Evolutionary conservation across 2,329 filamentous ascomycete genomes (phyloP).

Genomic region (Corinectria fuckeliana): DNA sequence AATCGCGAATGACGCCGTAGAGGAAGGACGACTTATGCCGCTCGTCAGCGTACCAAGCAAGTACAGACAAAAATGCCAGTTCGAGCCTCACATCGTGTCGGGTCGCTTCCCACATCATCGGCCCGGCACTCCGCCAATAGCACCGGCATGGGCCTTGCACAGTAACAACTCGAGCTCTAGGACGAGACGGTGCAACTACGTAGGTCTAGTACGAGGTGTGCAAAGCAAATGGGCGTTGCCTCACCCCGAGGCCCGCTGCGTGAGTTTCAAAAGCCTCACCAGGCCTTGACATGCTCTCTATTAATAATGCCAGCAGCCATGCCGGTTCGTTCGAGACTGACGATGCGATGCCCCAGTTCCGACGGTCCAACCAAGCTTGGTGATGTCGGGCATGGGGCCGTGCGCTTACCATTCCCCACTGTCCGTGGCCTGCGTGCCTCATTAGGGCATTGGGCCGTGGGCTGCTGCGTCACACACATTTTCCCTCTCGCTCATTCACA

Average conservation of each 20-base stretch:
- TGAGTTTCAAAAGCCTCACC: conserved; percentile 29
- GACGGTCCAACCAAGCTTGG: conserved; percentile 2
- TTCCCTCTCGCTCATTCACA: conserved; percentile 18
- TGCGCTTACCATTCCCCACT: conserved; percentile 32
- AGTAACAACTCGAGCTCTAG: background rate
- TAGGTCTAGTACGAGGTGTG: background rate
- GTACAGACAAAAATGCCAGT: conserved; percentile 10
- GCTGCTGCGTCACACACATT: conserved; percentile 33
- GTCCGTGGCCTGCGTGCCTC: conserved; percentile 28
- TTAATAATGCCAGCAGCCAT: conserved; percentile 33
- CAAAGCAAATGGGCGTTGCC: background rate
- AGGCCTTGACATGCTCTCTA: conserved; percentile 24
- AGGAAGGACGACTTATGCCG: conserved; percentile 13
- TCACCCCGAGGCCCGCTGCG: conserved; percentile 10
- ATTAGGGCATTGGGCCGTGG: conserved; percentile 37
- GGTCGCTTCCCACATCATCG: background rate
- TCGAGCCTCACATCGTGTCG: conserved; percentile 8
- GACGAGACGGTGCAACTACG: background rate
- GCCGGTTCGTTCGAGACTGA: conserved; percentile 28
- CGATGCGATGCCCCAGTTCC: conserved; percentile 3
- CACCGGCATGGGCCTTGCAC: background rate
- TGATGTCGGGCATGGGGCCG: conserved; percentile 26
- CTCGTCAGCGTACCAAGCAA: background rate
- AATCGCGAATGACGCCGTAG: conserved; percentile 16
- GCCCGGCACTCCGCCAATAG: conserved; percentile 5